Conservation (phyloP, 2,329 filamentous ascomycete genomes). For the Penicillium sp. region DNA sequence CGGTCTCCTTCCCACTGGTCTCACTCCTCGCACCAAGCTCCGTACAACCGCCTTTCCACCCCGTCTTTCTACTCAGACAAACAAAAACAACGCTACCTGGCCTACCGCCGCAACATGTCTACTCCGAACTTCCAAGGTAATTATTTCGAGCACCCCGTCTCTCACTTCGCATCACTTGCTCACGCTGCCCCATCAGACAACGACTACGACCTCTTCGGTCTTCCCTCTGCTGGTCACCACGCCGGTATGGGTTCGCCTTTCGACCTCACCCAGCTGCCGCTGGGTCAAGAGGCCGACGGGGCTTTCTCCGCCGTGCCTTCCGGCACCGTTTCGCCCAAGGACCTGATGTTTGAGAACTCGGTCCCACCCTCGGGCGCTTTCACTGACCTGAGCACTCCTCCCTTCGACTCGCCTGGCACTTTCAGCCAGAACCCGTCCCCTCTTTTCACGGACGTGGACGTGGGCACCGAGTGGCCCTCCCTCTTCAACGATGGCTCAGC, state of each 20-base stretch:
- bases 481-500: conserved; percentile 47
- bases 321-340: conserved; percentile 79
- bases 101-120: conserved; percentile 41
- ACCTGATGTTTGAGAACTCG: conserved; percentile 72
- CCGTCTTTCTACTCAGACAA: conserved; percentile 40
- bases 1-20: conserved; percentile 41
- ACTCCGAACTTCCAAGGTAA: conserved; percentile 41
- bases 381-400: conserved; percentile 81
- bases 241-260: conserved; percentile 16
- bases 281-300: conserved; percentile 22
- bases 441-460: conserved; percentile 61
- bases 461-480: conserved; percentile 64
- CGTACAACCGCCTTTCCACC: conserved; percentile 40
- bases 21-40: conserved; percentile 32
- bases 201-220: conserved; percentile 31
- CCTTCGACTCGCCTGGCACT: conserved; percentile 69
- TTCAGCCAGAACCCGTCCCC: conserved; percentile 76
- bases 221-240: conserved; percentile 25
- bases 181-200: conserved; percentile 14
- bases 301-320: conserved; percentile 28
- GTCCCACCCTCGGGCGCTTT: conserved; percentile 78
- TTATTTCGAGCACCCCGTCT: conserved; percentile 17
- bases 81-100: conserved; percentile 24
- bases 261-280: conserved; percentile 14
- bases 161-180: conserved; percentile 6